phyloP scores from a whole-genome alignment of 1,284 basidiomycete species.

The Irpex rosettiformis region DNA sequence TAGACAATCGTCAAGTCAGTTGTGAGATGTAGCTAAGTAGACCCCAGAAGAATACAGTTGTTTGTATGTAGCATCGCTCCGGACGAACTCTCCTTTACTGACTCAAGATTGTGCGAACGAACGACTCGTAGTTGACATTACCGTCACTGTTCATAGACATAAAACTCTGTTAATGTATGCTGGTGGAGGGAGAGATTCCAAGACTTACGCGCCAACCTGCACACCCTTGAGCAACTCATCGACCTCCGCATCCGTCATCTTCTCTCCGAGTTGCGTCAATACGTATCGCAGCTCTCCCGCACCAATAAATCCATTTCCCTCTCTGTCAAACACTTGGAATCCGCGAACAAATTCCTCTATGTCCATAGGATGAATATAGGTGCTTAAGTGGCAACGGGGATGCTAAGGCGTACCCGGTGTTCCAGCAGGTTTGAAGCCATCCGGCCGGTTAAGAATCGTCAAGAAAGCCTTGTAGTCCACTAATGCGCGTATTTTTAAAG shows the following conservation, averaged over 20 bases:
- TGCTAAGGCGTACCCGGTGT: conserved; percentile 75
- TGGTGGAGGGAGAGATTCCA: neutral
- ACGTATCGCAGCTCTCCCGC: conserved; percentile 93
- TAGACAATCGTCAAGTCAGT: too few relatives aligned
- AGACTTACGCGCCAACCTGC: conserved; percentile 77
- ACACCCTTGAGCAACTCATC: conserved; percentile 97
- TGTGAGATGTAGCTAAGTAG: too few relatives aligned
- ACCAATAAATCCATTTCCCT: conserved; percentile 95
- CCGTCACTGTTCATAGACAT: conserved; percentile 67
- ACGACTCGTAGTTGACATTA: conserved; percentile 96
- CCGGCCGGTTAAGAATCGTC: conserved; percentile 89
- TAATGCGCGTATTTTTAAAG: conserved; percentile 25
- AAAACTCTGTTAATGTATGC: conserved; percentile 12
- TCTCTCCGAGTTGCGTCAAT: conserved; percentile 94
- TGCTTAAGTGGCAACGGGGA: neutral
- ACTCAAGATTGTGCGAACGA: conserved; percentile 88
- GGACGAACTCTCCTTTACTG: conserved; percentile 41
- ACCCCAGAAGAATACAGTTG: too few relatives aligned
- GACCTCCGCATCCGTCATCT: conserved; percentile 97
- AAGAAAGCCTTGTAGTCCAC: conserved; percentile 92
- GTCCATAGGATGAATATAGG: conserved; percentile 7
- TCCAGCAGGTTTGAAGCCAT: conserved; percentile 95
- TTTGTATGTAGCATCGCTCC: neutral
- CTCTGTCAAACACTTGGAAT: conserved; percentile 99
- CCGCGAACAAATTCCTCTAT: conserved; percentile 99